A percentile compares a stretch with the other conserved stretches of the same genome.
These are phyloP conservation scores for Vanrija pseudolonga DNA, from an alignment of 1,284 basidiomycete genomes.

Conservation along the genomic window DNA sequence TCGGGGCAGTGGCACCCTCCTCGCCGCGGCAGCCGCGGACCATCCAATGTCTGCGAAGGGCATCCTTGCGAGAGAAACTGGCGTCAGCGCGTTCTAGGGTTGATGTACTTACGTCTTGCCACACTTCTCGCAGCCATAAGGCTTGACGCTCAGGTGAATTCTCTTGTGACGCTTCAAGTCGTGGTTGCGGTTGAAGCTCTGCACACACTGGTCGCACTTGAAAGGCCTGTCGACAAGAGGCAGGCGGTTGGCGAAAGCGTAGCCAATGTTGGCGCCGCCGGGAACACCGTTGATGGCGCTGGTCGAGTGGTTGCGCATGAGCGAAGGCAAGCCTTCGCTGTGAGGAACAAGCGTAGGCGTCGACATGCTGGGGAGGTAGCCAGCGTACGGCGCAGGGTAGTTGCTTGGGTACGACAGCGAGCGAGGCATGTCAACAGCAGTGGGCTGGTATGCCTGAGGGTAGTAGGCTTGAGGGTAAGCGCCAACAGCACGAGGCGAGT, in stretches of 20 bases:
- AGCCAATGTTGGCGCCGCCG: slow-evolving; percentile 22
- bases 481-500: slow-evolving; percentile 11
- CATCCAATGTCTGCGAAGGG: slow-evolving; percentile 50
- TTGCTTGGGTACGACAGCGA: slow-evolving; percentile 40
- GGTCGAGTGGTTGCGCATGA: slow-evolving; percentile 32
- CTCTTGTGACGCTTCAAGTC: slow-evolving; percentile 51
- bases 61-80: slow-evolving; percentile 52
- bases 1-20: slow-evolving; percentile 42
- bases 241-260: slow-evolving; percentile 33
- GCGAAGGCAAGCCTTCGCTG: slow-evolving; percentile 17
- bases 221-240: slow-evolving; percentile 45
- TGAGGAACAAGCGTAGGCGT: slow-evolving; percentile 12
- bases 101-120: slow-evolving; percentile 45
- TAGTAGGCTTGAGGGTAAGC: slow-evolving; percentile 10
- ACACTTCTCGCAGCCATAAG: slow-evolving; percentile 50
- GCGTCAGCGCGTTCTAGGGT: neutral
- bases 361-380: slow-evolving; percentile 19
- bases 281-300: slow-evolving; percentile 17
- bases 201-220: slow-evolving; percentile 51
- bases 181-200: slow-evolving; percentile 52
- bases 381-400: slow-evolving; percentile 23
- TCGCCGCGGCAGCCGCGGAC: slow-evolving; percentile 51
- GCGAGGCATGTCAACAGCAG: slow-evolving; percentile 40
- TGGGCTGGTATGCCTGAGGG: slow-evolving; percentile 8
- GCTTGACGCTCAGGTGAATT: slow-evolving; percentile 51